Evolutionary conservation across 2,329 filamentous ascomycete genomes (phyloP).

Genomic region (Fusarium longipes): DNA sequence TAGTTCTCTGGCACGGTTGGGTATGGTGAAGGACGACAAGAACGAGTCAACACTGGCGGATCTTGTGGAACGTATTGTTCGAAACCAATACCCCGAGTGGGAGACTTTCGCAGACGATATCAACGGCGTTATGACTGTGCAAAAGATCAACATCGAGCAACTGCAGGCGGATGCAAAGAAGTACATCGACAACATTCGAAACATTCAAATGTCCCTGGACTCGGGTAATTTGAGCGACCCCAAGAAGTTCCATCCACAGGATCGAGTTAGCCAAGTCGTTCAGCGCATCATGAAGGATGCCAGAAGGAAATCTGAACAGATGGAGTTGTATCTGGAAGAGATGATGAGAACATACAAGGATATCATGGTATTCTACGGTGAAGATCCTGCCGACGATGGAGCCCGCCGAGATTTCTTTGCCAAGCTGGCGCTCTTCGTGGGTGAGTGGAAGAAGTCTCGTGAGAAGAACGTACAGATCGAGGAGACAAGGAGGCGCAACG

Average conservation of each 20-base stretch:
- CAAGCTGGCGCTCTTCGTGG: slow-evolving; percentile 89
- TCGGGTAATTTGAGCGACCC: slow-evolving; percentile 94
- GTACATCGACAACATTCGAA: slow-evolving; percentile 95
- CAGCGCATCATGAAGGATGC: slow-evolving; percentile 97
- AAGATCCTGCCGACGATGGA: slow-evolving; percentile 91
- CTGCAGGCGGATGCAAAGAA: slow-evolving; percentile 86
- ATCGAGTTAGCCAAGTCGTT: slow-evolving; percentile 91
- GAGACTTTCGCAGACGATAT: slow-evolving; percentile 91
- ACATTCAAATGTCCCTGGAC: slow-evolving; percentile 91
- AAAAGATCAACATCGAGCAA: slow-evolving; percentile 96
- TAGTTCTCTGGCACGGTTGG: slow-evolving; percentile 88
- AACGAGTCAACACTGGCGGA: slow-evolving; percentile 97
- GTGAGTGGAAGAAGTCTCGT: slow-evolving; percentile 94
- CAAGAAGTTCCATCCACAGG: slow-evolving; percentile 97
- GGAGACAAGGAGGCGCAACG: slow-evolving; percentile 84
- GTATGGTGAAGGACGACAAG: slow-evolving; percentile 99
- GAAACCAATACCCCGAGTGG: slow-evolving; percentile 96
- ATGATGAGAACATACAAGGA: slow-evolving; percentile 93
- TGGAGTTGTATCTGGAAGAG: slow-evolving; percentile 92
- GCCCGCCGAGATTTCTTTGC: slow-evolving; percentile 95
- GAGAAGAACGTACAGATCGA: slow-evolving; percentile 91
- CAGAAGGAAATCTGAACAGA: slow-evolving; percentile 92
- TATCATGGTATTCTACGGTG: slow-evolving; percentile 96
- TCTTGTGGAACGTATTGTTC: slow-evolving; percentile 94
- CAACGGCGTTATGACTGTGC: slow-evolving; percentile 76